Evolutionary conservation across 2,329 filamentous ascomycete genomes (phyloP).

Genomic region (Teratosphaeria nubilosa): DNA sequence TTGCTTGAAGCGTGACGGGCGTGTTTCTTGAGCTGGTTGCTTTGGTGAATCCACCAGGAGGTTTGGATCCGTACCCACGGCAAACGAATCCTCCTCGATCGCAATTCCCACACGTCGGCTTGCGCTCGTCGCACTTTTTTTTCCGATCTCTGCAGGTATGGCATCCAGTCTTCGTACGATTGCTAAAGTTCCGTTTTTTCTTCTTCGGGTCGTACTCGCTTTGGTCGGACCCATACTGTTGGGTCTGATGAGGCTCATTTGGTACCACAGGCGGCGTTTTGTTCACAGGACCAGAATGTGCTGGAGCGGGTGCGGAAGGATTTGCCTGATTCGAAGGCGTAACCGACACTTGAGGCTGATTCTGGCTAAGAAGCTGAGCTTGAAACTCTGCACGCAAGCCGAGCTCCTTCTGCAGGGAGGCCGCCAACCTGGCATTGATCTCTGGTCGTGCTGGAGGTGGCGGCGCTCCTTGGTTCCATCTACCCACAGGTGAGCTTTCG

Average conservation of each 20-base stretch:
- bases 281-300: background rate
- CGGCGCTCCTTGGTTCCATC: conserved; percentile 1
- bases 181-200: conserved; percentile 76
- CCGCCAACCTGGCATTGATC: conserved; percentile 34
- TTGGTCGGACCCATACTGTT: conserved; percentile 26
- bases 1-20: conserved; percentile 11
- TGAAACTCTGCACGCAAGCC: conserved; percentile 15
- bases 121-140: conserved; percentile 95
- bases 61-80: conserved; percentile 62
- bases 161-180: conserved; percentile 90
- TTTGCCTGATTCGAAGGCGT: background rate
- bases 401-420: conserved; percentile 42
- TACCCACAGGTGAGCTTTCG: conserved; percentile 9
- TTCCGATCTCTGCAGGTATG: conserved; percentile 85
- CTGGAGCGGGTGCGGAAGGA: conserved; percentile 15
- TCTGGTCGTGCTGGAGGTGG: conserved; percentile 15
- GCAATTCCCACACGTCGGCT: conserved; percentile 90
- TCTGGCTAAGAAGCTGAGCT: conserved; percentile 7
- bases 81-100: conserved; percentile 82
- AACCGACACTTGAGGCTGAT: background rate
- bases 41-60: conserved; percentile 8
- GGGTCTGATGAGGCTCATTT: conserved; percentile 26
- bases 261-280: conserved; percentile 19
- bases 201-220: conserved; percentile 41
- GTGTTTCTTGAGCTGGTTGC: conserved; percentile 5